These are phyloP conservation scores for Acacia melanoxylon DNA, from an alignment of 306 rosid genomes.

Conservation along the genomic window DNA sequence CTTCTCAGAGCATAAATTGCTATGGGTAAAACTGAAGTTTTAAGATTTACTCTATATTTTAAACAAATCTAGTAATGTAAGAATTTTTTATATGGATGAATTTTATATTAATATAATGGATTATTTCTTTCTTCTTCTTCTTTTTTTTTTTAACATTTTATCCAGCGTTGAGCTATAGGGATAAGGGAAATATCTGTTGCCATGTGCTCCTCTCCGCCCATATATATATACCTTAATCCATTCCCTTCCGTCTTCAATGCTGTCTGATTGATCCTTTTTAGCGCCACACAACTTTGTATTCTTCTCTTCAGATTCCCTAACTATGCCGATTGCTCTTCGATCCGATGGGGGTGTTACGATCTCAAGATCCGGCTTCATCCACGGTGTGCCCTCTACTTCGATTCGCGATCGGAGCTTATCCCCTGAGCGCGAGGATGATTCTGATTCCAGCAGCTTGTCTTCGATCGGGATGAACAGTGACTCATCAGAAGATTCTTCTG, in stretches of 20 bases:
- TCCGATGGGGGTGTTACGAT: constrained; percentile 29
- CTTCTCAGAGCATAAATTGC: too few species aligned
- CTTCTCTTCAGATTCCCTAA: constrained; percentile 8
- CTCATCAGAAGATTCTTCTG: constrained; percentile 54
- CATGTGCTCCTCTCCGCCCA: neutral
- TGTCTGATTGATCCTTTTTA: neutral
- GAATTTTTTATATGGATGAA: too few species aligned
- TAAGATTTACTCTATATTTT: too few species aligned
- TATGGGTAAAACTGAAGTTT: too few species aligned
- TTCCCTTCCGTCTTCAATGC: neutral
- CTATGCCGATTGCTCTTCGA: constrained; percentile 56
- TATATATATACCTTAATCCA: neutral
- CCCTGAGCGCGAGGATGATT: constrained; percentile 38
- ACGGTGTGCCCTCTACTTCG: constrained; percentile 40
- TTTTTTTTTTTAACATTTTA: neutral
- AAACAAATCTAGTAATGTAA: too few species aligned
- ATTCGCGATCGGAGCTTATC: constrained; percentile 50
- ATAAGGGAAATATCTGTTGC: neutral
- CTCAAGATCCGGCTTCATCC: constrained; percentile 45
- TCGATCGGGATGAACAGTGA: constrained; percentile 67
- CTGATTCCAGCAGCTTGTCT: constrained; percentile 58
- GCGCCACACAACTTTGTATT: neutral
- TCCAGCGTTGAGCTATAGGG: neutral
- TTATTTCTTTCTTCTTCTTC: too few species aligned
- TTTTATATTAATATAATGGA: too few species aligned